Conservation (phyloP, 139 green algal genomes). For the Axilococcus clingmanii region DNA sequence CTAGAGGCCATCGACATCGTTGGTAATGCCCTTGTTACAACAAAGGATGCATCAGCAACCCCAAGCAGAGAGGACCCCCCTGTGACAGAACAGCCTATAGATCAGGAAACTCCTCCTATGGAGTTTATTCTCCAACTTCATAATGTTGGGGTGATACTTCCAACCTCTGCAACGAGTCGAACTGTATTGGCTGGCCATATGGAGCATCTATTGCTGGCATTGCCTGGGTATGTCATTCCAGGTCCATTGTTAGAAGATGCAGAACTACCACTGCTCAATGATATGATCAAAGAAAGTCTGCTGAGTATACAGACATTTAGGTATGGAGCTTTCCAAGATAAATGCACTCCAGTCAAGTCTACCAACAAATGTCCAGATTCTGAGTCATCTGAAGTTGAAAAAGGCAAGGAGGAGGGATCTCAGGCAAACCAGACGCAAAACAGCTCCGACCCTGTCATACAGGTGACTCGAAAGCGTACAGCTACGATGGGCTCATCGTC, state of each 20-base stretch:
- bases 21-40: not conserved
- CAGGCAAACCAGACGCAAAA: too few relatives aligned
- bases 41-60: not conserved
- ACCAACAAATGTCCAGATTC: too few relatives aligned
- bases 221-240: conserved; percentile 29
- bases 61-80: not conserved
- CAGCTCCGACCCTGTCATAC: too few relatives aligned
- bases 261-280: conserved; percentile 14
- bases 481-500: too few relatives aligned
- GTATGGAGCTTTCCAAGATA: conserved; percentile 13
- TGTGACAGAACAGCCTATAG: not conserved
- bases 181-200: conserved; percentile 21
- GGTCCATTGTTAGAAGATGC: conserved; percentile 14
- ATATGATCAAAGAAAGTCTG: conserved; percentile 19
- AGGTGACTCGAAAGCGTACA: too few relatives aligned
- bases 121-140: conserved; percentile 29
- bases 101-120: conserved; percentile 3
- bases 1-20: conserved; percentile 32
- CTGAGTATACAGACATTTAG: conserved; percentile 21
- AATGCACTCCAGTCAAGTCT: not conserved
- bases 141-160: conserved; percentile 29
- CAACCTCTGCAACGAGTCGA: conserved; percentile 23
- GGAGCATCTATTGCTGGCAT: conserved; percentile 20
- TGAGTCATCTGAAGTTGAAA: too few relatives aligned
- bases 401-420: too few relatives aligned